A percentile compares a stretch with the other conserved stretches of the same genome.
Conservation (phyloP, 2,329 filamentous ascomycete species). For the Colletotrichum horii region DNA sequence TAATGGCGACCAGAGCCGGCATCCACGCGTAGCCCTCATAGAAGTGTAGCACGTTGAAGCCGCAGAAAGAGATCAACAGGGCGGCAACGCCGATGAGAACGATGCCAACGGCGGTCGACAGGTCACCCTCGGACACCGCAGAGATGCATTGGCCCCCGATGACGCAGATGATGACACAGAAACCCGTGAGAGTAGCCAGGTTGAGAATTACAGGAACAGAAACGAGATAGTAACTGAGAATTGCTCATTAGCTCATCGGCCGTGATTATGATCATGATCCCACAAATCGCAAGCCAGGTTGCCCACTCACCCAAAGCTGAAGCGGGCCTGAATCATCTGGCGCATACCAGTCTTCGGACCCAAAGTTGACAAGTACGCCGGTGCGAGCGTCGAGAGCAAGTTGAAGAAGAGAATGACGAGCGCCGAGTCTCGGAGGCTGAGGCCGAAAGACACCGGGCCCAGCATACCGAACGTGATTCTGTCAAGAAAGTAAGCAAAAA, state of each 20-base stretch:
- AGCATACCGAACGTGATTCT: conserved; percentile 49
- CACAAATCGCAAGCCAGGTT: conserved; percentile 24
- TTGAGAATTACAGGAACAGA: conserved; percentile 42
- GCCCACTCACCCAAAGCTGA: conserved; percentile 23
- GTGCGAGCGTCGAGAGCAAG: conserved; percentile 39
- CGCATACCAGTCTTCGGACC: conserved; percentile 51
- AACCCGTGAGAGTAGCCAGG: conserved; percentile 51
- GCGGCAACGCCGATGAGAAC: conserved; percentile 50
- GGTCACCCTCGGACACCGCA: conserved; percentile 37
- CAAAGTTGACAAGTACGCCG: conserved; percentile 46
- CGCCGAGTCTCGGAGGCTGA: conserved; percentile 46
- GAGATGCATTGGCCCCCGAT: conserved; percentile 49
- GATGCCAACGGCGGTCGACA: conserved; percentile 52
- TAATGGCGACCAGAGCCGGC: conserved; percentile 42
- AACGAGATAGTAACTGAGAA: conserved; percentile 22
- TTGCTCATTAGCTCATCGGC: neutral
- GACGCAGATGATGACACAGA: conserved; percentile 51
- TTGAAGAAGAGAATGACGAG: conserved; percentile 54
- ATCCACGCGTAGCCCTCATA: conserved; percentile 55
- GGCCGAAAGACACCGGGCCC: conserved; percentile 45
- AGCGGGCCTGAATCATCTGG: conserved; percentile 53
- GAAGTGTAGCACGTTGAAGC: conserved; percentile 47
- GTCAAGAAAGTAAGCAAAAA: neutral
- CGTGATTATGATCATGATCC: rapidly evolving
- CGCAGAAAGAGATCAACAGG: conserved; percentile 52